phyloP scores from a whole-genome alignment of 139 green algal genomes.

The Volvox reticuliferus region DNA sequence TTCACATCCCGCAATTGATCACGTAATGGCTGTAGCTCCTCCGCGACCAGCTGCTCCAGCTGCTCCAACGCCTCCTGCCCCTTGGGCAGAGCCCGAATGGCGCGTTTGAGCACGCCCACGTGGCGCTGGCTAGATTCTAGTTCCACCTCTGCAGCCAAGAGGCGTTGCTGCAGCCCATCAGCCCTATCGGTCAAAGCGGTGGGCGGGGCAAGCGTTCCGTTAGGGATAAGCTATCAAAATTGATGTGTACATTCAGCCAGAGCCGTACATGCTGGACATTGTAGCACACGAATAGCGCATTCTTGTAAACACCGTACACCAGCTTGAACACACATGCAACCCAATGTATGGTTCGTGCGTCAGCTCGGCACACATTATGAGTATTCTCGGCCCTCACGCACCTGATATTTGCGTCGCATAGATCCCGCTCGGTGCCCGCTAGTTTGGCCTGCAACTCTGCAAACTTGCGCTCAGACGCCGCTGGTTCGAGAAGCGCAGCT shows the following conservation, averaged over 20 bases:
- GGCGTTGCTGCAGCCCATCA: neutral
- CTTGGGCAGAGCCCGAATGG: conserved; percentile 7
- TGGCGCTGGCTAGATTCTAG: neutral
- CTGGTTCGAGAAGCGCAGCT: neutral
- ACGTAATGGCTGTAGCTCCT: conserved; percentile 5
- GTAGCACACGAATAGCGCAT: too few relatives aligned
- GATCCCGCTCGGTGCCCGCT: neutral
- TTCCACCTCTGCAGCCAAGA: neutral
- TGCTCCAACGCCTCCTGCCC: neutral
- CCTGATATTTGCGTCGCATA: neutral
- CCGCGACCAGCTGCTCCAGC: neutral
- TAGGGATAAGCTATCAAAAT: too few relatives aligned
- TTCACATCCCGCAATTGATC: neutral
- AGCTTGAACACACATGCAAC: too few relatives aligned
- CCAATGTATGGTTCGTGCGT: too few relatives aligned
- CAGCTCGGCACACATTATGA: too few relatives aligned
- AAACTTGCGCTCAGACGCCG: neutral
- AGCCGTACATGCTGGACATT: too few relatives aligned
- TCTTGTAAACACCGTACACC: too few relatives aligned
- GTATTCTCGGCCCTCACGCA: neutral
- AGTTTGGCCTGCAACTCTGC: neutral
- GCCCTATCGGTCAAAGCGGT: neutral
- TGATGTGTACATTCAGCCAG: too few relatives aligned
- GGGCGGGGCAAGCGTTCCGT: too few relatives aligned
- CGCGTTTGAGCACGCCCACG: conserved; percentile 30